Base-by-base conservation (phyloP, 2,329 filamentous ascomycete species). In the Phialocephala sp. region DNA sequence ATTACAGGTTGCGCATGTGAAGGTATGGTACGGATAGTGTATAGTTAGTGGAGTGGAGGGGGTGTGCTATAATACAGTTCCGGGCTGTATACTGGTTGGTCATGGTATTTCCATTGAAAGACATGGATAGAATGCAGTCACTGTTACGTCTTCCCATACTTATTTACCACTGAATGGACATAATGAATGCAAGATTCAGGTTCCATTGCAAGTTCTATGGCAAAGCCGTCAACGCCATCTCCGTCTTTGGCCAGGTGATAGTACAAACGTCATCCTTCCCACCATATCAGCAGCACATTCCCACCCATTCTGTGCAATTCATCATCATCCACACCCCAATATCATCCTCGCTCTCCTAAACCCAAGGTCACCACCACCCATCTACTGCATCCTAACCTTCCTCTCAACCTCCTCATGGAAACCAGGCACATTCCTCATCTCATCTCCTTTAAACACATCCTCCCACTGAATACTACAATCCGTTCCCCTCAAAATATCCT, bases 361-460 rank as follows among this genome's bases (percentile, higher is more conserved):
- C 18, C 20, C 60, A 32, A 32, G 3, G 27, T 59, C 18, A 43
- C 36, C 52, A 35, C 55, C 41, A 39, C 54, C 24, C 69, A 59
- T 63, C 65, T 72, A 73, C 64, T 70, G 65, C 87, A 97, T 96
- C 85, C 89, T 91, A 79, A 97, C 83, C 85, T 93, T 92, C 80
- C 87, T 87, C 88, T 97, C 94, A 88, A 97, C 93, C 87, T 98
- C 94, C 64, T 92, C 90, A 74, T 97, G 93, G 80, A 97, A 89
- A 61, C 89, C 87, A 27, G 89, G 87, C 50, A 87, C 82, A 67
- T 87, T 85, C 73, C 89, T 85, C 77, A 87, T 85, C 79, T 94
- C 92, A 72, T 91, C 90, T 66, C 93, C 92, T 22, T 85, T 87
- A 77, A 90, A 98, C 22, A 99, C 88, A 82, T 98, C 95, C 84